These are phyloP conservation scores for Zoysia japonica DNA, from an alignment of 176 grass and related monocot species.

Conservation along the genomic window DNA sequence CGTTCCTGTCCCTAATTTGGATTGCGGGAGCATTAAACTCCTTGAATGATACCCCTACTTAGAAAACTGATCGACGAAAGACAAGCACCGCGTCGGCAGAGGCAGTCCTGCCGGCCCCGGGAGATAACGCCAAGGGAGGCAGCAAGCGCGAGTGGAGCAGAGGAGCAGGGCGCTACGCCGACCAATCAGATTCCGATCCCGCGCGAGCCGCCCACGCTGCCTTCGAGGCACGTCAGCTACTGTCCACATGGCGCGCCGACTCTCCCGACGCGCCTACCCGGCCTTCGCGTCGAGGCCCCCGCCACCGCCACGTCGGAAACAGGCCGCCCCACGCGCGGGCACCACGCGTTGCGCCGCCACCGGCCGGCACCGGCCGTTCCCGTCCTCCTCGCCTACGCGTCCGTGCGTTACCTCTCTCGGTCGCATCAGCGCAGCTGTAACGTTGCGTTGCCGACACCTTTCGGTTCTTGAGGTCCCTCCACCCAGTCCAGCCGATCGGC, in stretches of 20 bases:
- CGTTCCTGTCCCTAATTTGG: too few species aligned
- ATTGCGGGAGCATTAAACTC: background rate
- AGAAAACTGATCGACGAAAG: background rate
- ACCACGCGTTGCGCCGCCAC: conserved; percentile 16
- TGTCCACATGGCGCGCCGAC: conserved; percentile 41
- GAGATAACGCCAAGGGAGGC: conserved; percentile 18
- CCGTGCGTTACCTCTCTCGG: background rate
- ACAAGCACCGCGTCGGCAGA: conserved; percentile 34
- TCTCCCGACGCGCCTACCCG: conserved; percentile 20
- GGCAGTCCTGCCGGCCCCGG: background rate
- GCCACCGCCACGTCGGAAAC: conserved; percentile 34
- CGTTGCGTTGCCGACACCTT: background rate
- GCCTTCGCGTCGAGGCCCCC: conserved; percentile 8
- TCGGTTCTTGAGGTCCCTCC: background rate
- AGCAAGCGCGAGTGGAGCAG: conserved; percentile 13
- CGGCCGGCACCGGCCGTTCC: background rate
- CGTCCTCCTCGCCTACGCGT: conserved; percentile 30
- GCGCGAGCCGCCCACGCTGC: conserved; percentile 26
- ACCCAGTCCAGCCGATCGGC: background rate
- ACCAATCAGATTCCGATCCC: background rate
- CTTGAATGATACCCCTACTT: background rate
- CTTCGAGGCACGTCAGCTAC: background rate
- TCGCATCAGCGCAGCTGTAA: conserved; percentile 16
- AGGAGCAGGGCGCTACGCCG: background rate
- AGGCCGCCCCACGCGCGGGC: background rate